Percentiles rank a stretch among this genome's conserved stretches.
phyloP scores from a whole-genome alignment of 169 alveolate species.

The Eimeria brunetti region DNA sequence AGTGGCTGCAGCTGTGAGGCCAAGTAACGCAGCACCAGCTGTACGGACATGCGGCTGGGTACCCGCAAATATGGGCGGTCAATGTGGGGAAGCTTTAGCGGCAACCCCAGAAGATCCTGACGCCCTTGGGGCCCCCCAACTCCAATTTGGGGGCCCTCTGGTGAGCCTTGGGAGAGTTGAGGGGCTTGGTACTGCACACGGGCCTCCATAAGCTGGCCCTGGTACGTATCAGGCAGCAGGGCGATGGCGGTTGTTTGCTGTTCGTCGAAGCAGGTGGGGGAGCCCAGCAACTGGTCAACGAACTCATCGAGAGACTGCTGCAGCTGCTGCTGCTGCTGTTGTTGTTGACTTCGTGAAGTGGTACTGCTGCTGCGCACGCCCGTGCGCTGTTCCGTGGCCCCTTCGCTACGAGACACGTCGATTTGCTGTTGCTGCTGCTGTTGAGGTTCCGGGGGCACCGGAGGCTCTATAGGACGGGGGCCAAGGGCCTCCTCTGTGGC shows the following conservation, averaged over 20 bases:
- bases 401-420: background rate
- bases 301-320: slow-evolving; percentile 65
- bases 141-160: slow-evolving; percentile 4
- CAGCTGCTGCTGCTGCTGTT: slow-evolving; percentile 51
- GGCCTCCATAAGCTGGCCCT: slow-evolving; percentile 66
- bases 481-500: slow-evolving; percentile 47
- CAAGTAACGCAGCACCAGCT: slow-evolving; percentile 67
- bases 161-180: background rate
- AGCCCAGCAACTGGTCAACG: slow-evolving; percentile 61
- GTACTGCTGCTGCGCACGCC: slow-evolving; percentile 42
- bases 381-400: slow-evolving; percentile 12
- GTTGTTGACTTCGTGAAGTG: background rate
- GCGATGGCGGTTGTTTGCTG: slow-evolving; percentile 77
- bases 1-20: slow-evolving; percentile 73
- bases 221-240: slow-evolving; percentile 67
- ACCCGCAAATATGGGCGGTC: slow-evolving; percentile 74
- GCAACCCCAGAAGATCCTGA: slow-evolving; percentile 48
- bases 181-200: slow-evolving; percentile 53
- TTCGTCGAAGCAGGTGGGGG: slow-evolving; percentile 53
- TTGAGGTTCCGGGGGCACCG: slow-evolving; percentile 14
- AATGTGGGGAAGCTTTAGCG: slow-evolving; percentile 58
- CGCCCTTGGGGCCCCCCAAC: slow-evolving; percentile 16
- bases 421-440: slow-evolving; percentile 14
- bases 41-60: slow-evolving; percentile 71
- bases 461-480: slow-evolving; percentile 27